phyloP scores from a whole-genome alignment of 2,329 filamentous ascomycete genomes.

The Aspergillus fischeri region DNA sequence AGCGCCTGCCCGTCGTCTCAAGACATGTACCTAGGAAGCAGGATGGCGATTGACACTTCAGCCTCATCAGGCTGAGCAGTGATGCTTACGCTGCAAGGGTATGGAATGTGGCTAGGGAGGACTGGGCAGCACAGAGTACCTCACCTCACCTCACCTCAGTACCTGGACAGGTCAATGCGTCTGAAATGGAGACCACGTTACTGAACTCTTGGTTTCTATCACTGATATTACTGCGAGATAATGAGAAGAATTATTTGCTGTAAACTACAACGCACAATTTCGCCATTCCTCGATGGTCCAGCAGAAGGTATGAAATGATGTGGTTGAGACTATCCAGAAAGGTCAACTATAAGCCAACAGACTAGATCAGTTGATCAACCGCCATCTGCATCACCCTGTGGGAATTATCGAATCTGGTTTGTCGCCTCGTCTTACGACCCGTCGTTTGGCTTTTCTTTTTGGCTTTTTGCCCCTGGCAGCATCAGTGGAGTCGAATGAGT shows the following conservation, averaged over 20 bases:
- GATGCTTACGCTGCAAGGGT: neutral
- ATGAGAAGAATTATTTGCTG: neutral
- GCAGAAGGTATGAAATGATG: neutral
- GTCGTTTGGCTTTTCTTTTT: slow-evolving; percentile 1
- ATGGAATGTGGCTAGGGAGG: slow-evolving; percentile 3
- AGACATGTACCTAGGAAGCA: neutral
- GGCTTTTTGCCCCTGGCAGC: slow-evolving; percentile 12
- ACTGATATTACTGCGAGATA: neutral
- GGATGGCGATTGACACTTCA: neutral
- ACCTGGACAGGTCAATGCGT: neutral
- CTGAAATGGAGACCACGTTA: neutral
- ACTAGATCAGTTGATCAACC: neutral
- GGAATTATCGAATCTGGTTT: slow-evolving; percentile 12
- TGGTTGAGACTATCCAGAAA: neutral
- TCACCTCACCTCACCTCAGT: neutral
- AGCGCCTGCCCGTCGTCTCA: neutral
- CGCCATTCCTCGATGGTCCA: neutral
- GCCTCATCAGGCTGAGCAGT: slow-evolving; percentile 7
- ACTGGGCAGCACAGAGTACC: neutral
- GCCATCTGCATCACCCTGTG: neutral
- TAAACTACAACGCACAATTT: neutral
- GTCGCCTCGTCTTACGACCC: slow-evolving; percentile 16
- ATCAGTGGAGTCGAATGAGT: slow-evolving; percentile 5
- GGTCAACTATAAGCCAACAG: neutral
- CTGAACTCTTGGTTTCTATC: neutral